These are phyloP conservation scores for Pyricularia sp. DNA, from an alignment of 2,329 filamentous ascomycete species.

Conservation along the genomic window DNA sequence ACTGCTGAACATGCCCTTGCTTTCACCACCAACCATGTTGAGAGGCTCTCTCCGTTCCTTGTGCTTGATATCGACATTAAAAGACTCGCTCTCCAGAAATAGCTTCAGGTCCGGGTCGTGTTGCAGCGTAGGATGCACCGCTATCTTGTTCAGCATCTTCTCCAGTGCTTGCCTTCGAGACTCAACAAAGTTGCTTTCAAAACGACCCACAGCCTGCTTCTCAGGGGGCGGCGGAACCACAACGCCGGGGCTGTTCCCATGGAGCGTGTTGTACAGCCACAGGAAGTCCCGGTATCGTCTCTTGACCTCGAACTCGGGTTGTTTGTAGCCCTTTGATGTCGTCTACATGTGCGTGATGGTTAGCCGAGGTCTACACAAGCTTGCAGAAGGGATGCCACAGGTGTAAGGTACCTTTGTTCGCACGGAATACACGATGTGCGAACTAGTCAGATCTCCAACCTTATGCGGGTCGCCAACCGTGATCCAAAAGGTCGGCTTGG, in stretches of 20 bases:
- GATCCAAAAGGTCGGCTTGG: conserved; percentile 86
- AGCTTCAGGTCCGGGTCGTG: conserved; percentile 92
- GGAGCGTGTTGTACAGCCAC: conserved; percentile 93
- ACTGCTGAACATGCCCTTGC: conserved; percentile 85
- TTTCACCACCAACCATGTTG: conserved; percentile 60
- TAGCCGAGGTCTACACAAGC: neutral
- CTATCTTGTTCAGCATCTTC: conserved; percentile 96
- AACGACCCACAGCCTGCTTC: conserved; percentile 93
- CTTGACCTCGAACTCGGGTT: conserved; percentile 86
- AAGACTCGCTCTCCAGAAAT: conserved; percentile 91
- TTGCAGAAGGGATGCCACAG: neutral
- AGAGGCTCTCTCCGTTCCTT: conserved; percentile 80
- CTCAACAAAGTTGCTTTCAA: conserved; percentile 95
- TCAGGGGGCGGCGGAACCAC: conserved; percentile 94
- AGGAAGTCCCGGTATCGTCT: conserved; percentile 93
- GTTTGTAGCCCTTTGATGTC: conserved; percentile 89
- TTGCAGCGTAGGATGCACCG: conserved; percentile 79
- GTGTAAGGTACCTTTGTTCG: conserved; percentile 63
- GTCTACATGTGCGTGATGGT: conserved; percentile 44
- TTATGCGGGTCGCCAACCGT: conserved; percentile 94
- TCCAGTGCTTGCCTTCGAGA: conserved; percentile 83
- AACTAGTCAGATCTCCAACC: conserved; percentile 91
- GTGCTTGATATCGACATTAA: conserved; percentile 95
- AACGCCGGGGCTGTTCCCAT: conserved; percentile 88
- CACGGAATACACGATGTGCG: conserved; percentile 96